Evolutionary conservation across 805 yeast genomes (phyloP), one percentile per base, ranked within the genome.

Genomic region (Starmera pachycereana): DNA sequence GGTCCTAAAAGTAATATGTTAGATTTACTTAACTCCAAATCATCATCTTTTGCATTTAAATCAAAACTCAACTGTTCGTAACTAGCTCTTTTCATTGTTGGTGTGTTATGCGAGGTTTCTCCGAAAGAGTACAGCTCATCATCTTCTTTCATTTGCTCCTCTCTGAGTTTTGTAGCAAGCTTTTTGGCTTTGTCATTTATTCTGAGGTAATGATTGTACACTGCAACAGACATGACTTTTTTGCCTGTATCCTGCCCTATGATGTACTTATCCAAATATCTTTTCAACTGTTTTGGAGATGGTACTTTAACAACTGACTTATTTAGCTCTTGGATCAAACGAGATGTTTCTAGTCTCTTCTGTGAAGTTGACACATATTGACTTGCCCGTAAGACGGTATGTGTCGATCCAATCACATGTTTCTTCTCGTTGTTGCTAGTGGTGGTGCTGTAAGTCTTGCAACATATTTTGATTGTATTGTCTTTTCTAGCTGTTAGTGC

Each of bases 161-260:
- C 49, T 40, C 52, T 56, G 12, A 52, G 42, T 33, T 50, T 52
- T 38, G 54, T 45, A 2, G 63, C 59, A 3, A 51, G 39, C 37
- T 57, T 59, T 35, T 49, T 55, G 12, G 61, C 54, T 45, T 61
- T 60, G 43, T 72, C 76, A 40, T 66, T 64, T 30, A 69, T 58
- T 40, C 79, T 59, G 33, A 74, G 46, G 43, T 72, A 74, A 49
- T 76, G 82, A 41, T 76, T 76, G 48, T 69, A 76, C 0, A 76
- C 77, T 1, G 80, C 79, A 9, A 76, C 82, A 31, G 79, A 67
- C 54, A 76, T 62, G n/a, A 74, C 71, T 48, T 69, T 71, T 51
- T 76, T 76, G 19, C 77, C 72, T 5, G 58, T 62, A 1, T 71
- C 72, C 53, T 76, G 82, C 0, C 81, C 81, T 19, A 76, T 61